Base-by-base conservation (phyloP, 108 stramenopile species). In the Conticribra guillardii region DNA sequence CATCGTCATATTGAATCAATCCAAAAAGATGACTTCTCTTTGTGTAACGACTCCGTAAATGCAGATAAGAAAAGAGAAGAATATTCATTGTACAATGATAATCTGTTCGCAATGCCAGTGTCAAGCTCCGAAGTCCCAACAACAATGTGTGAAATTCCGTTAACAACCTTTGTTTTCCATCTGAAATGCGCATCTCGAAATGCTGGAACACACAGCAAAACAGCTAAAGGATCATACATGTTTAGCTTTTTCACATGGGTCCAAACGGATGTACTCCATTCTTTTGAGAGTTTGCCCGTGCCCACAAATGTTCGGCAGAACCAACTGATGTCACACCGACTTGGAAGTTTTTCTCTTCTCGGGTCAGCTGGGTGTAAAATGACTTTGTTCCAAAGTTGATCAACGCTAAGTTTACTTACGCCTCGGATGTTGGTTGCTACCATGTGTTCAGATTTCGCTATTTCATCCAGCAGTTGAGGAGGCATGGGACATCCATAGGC, bases 381-480 rank as follows among this genome's bases (percentile, higher is more conserved):
- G 15, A 79, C 78, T 44, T 79, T 79, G 29, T 67, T 79, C 78
- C 78, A 79, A 68, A 79, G 78, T 22, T 70, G 69, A 54, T 79
- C 73, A 37, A 79, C 29, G 41, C 73, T 52, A 32, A 58, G 49
- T 64, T 70, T 63, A 37, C 68, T 75, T 18, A 75, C 74, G 18
- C 62, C 54, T 50, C 71, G 59, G 34, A 80, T 69, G 41, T 75
- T 80, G 16, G 29, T 44, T 56, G 79, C 66, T 17, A 80, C 79
- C 79, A 80, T 75, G 54, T 80, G 79, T 28, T 80, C 79, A 16
- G 79, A 75, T 56, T 33, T 33, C 18, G 69, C 23, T 18, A 80
- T 34, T 32, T 73, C 64, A 64, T 80, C 79, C 31, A 80, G 58
- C 24, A 80, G 47, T 24, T 61, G 50, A 18, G 64, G 69, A 63